Evolutionary conservation across 2,329 filamentous ascomycete species (phyloP).

Genomic region (Pseudogymnoascus sp.): DNA sequence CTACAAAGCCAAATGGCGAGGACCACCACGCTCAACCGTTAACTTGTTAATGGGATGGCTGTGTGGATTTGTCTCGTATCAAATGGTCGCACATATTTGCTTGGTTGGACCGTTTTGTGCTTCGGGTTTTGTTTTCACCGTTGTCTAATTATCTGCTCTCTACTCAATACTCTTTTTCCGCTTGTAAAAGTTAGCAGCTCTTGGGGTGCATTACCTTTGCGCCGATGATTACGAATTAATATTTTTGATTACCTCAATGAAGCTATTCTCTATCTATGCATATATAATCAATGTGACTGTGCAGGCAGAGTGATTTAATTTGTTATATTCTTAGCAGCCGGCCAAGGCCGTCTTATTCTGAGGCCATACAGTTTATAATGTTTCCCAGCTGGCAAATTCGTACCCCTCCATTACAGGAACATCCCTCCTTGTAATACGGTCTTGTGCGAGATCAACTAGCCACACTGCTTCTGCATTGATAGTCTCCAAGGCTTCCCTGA

Average conservation of each 20-base stretch:
- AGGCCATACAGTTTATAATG: conserved; percentile 18
- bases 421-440: conserved; percentile 32
- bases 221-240: conserved; percentile 8
- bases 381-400: conserved; percentile 26
- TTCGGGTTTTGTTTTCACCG: background rate
- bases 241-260: conserved; percentile 11
- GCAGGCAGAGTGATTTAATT: conserved; percentile 8
- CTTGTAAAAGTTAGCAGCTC: conserved; percentile 8
- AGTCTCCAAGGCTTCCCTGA: conserved; percentile 52
- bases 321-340: background rate
- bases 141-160: conserved; percentile 9
- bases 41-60: background rate
- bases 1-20: background rate
- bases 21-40: background rate
- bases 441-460: conserved; percentile 51
- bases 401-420: conserved; percentile 39
- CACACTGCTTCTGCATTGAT: conserved; percentile 73
- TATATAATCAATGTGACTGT: conserved; percentile 11
- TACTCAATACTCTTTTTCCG: conserved; percentile 1
- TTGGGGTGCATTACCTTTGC: background rate
- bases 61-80: background rate
- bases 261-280: conserved; percentile 10
- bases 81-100: background rate
- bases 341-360: conserved; percentile 6
- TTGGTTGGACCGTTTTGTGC: background rate